Conservation (phyloP, 225 moss, liverwort and hornwort species). For the Marchantia paleacea region DNA sequence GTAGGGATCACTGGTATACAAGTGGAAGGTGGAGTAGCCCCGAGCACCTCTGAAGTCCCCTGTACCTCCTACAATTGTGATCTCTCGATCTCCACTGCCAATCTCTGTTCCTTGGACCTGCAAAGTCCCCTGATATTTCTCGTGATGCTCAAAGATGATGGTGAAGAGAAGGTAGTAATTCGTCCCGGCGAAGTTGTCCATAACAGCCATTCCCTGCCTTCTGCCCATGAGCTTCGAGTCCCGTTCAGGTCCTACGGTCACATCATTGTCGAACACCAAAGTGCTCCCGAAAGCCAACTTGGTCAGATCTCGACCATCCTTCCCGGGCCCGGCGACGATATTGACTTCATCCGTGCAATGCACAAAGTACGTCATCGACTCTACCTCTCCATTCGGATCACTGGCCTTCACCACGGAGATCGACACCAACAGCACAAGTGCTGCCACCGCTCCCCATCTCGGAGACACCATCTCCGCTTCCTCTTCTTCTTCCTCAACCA, state of each 20-base stretch:
- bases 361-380: conserved; percentile 40
- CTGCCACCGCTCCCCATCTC: not conserved
- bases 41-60: conserved; percentile 48
- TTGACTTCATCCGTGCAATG: conserved; percentile 50
- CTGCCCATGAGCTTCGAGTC: conserved; percentile 36
- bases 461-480: too few species aligned
- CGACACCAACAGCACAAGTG: not conserved
- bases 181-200: conserved; percentile 32
- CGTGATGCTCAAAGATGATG: conserved; percentile 39
- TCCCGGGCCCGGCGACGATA: conserved; percentile 43
- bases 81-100: conserved; percentile 41
- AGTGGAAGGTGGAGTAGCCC: conserved; percentile 44
- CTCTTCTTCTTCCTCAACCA: too few species aligned
- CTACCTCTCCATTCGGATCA: conserved; percentile 32
- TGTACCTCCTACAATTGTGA: conserved; percentile 42
- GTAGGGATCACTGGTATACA: conserved; percentile 21
- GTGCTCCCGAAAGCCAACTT: conserved; percentile 43
- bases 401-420: not conserved
- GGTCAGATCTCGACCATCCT: conserved; percentile 33
- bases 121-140: conserved; percentile 39
- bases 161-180: conserved; percentile 50
- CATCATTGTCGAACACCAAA: conserved; percentile 47
- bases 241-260: conserved; percentile 39
- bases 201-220: conserved; percentile 41
- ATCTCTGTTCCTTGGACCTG: conserved; percentile 51